Conservation (phyloP, 2,329 filamentous ascomycete species). For the Cladosporium sphaerospermum region DNA sequence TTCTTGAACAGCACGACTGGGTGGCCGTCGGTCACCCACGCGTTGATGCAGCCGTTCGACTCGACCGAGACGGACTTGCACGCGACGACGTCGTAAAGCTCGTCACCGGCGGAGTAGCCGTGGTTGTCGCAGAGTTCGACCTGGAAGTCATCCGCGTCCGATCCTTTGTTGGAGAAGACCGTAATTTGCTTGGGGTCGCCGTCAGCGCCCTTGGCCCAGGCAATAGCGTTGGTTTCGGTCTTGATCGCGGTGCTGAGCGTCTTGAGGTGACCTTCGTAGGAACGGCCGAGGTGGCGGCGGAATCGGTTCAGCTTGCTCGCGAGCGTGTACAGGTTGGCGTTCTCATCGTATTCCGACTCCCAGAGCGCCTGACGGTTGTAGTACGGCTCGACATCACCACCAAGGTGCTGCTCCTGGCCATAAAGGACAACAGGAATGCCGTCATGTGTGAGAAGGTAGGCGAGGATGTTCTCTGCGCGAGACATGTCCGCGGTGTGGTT, state of each 20-base stretch:
- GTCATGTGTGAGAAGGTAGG: slow-evolving; percentile 14
- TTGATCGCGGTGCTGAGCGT: slow-evolving; percentile 36
- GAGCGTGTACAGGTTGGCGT: slow-evolving; percentile 12
- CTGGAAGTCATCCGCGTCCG: slow-evolving; percentile 6
- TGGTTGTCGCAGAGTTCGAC: slow-evolving; percentile 8
- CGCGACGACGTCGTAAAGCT: slow-evolving; percentile 5
- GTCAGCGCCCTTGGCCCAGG: slow-evolving; percentile 40
- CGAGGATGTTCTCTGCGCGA: slow-evolving; percentile 15
- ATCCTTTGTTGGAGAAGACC: slow-evolving; percentile 30
- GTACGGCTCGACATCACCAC: slow-evolving; percentile 12
- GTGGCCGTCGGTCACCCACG: slow-evolving; percentile 4
- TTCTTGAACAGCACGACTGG: slow-evolving; percentile 4
- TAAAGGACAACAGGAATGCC: slow-evolving; percentile 21
- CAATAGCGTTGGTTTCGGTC: slow-evolving; percentile 38
- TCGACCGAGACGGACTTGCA: slow-evolving; percentile 6
- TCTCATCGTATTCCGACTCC: slow-evolving; percentile 11
- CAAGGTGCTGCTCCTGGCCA: slow-evolving; percentile 18
- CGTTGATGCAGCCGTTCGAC: slow-evolving; percentile 3
- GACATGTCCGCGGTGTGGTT: slow-evolving; percentile 13
- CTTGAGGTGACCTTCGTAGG: slow-evolving; percentile 34
- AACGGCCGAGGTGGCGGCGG: slow-evolving; percentile 34
- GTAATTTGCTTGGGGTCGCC: slow-evolving; percentile 28
- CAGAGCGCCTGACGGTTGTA: slow-evolving; percentile 15
- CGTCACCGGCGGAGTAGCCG: slow-evolving; percentile 4
- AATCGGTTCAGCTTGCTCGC: slow-evolving; percentile 11